Evolutionary conservation across 768 basidiomycete species (phyloP).

Genomic region (Mycena maculata): DNA sequence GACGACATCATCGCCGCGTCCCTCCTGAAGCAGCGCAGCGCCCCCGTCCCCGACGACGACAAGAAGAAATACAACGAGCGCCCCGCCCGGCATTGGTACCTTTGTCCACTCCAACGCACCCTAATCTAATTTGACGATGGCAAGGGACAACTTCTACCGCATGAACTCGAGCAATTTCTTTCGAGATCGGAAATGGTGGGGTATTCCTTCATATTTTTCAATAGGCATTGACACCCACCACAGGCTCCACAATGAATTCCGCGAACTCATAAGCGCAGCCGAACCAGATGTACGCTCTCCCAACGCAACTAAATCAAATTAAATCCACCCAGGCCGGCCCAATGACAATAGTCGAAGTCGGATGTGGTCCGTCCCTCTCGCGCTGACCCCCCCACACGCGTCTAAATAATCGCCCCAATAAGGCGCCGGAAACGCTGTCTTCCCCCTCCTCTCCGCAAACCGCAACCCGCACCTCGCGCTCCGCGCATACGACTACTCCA

Average conservation of each 20-base stretch:
- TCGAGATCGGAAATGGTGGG: conserved; percentile 90
- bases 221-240: background rate
- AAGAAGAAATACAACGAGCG: conserved; percentile 78
- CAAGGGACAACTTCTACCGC: conserved; percentile 96
- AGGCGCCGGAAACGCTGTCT: conserved; percentile 97
- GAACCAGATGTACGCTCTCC: conserved; percentile 69
- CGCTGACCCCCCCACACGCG: background rate
- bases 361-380: conserved; percentile 78
- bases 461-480: conserved; percentile 80
- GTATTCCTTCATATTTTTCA: conserved; percentile 3
- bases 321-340: conserved; percentile 73
- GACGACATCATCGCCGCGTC: conserved; percentile 76
- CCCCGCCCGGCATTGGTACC: conserved; percentile 79
- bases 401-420: conserved; percentile 1
- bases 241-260: conserved; percentile 96
- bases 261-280: conserved; percentile 81
- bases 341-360: conserved; percentile 84
- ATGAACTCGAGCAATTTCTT: conserved; percentile 91
- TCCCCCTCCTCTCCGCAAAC: conserved; percentile 87
- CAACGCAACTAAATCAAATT: too few species aligned
- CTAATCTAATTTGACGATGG: conserved; percentile 26
- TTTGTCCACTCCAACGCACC: background rate
- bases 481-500: conserved; percentile 91
- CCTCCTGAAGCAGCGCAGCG: conserved; percentile 73
- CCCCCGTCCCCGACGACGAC: conserved; percentile 81